Evolutionary conservation across 2,329 filamentous ascomycete genomes (phyloP), one percentile per base, ranked within the genome.

Genomic region (Stachybotrys echinatus): DNA sequence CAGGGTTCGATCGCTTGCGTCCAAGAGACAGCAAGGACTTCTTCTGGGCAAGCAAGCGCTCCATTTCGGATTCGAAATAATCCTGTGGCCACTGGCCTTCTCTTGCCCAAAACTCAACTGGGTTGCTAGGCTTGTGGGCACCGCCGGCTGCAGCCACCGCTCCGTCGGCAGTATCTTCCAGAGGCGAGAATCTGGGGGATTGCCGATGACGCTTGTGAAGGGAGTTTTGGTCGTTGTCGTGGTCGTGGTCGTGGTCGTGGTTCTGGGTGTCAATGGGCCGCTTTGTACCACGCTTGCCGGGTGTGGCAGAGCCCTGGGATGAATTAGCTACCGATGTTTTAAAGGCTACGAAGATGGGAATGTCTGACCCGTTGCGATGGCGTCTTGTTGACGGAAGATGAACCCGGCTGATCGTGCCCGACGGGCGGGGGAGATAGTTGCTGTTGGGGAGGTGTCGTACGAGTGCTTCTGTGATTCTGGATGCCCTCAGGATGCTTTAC

Each of bases 1-100:
- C 50, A 44, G 51, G 51, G 22, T 43, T 52, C 27, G 44, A 45
- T 50, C 21, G 48, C 34, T 42, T 49, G 19, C 47, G 42, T 20
- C 34, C 31, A 45, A 45, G 49, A 45, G 50, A 48, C 17, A 31
- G 45, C 17, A 42, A 23, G 21, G 45, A 48, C 21, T 44, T 48
- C 46, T 48, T 51, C 48, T 34, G 46, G 22, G 47, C 47, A 49
- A 52, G 50, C 23, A 52, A 43, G 47, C 44, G 47, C 42, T 47
- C 47, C 47, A 49, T 49, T 22, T 47, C 43, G 37, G 22, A 40
- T 43, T 49, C 23, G 20, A 47, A 49, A 37, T 49, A 49, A 42
- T 38, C 47, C 38, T 27, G 2, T n/a, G 47, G 50, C 50, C 43
- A 52, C 20, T 23, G 47, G 18, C 47, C 34, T 49, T 52, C 50